Evolutionary conservation across 345 rosid genomes (phyloP), one percentile per base, ranked within the genome.

Genomic region (Eucalyptus erythrocorys): DNA sequence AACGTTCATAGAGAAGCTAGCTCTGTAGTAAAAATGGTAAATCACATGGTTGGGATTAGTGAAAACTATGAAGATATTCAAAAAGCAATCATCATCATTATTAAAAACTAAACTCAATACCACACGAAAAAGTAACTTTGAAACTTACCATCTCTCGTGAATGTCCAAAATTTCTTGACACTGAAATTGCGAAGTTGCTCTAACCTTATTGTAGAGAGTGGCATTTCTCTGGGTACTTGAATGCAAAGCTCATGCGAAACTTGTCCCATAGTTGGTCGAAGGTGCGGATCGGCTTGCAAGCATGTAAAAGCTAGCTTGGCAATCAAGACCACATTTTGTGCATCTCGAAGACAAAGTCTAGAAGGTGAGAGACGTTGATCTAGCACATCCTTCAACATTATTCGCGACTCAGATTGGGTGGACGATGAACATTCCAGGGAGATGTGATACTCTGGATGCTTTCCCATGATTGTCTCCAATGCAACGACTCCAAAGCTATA

Each of bases 21-120:
- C 37, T 30, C 10, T 64, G 76, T 14, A n/a, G 10, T 64, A 3
- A 64, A 64, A 64, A 64, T n/a, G 3, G 0, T 14, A 64, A n/a
- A 57, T 57, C 21, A n/a, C 37, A n/a, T n/a, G 2, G 40, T n/a
- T 4, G 76, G 76, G 21, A 64, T 4, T 32, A 64, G 21, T 64
- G 5, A 30, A 7, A 64, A n/a, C 19, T 13, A 64, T 30, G 3
- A n/a, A 64, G 21, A 64, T n/a, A 64, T 14, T 64, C 21, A 0
- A 64, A 64, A 7, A 0, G 3, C 5, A 5, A n/a, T n/a, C 10
- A 1, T n/a, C 19, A n/a, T 14, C 40, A 64, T n/a, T n/a, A 14
- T 7, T 4, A 64, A 13, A 7, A 7, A 4, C 40, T 10, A 64
- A 64, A 64, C 1, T 2, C 0, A 14, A 64, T n/a, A 15, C 16